Evolutionary conservation across 2,329 filamentous ascomycete species (phyloP), one percentile per base, ranked within the genome.

Genomic region (Neocucurbitaria cava): DNA sequence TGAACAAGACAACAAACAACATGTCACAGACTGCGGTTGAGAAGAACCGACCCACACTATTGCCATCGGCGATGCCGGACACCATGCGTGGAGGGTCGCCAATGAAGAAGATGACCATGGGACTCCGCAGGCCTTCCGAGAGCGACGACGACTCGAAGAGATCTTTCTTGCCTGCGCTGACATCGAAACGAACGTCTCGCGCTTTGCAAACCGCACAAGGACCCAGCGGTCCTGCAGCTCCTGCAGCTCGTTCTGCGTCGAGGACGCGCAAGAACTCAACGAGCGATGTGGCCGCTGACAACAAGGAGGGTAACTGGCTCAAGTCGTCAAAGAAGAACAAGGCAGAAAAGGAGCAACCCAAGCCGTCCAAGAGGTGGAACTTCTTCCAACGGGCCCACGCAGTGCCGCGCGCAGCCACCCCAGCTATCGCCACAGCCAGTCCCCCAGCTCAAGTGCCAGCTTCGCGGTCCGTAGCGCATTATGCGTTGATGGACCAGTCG

Each of bases 301-400:
- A 66, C 17, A 75, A 71, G 49, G 77, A 79, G 58, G 69, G 75
- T 15, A 68, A 68, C 24, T 76, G 76, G 75, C 56, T 78, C 36
- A 73, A 71, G 30, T 62, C 68, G 11, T 71, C 70, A 13, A 74
- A 73, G 56, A 68, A 72, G 51, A 58, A 43, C 35, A 66, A 63
- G 38, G 40, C 42, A 0, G 67, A 71, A 45, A 64, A 73, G 54
- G 62, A 69, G 40, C 68, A 59, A 42, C 52, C 61, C 17, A 81
- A 80, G 66, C 66, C 76, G 17, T 64, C 74, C 20, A 74, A 75
- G 56, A 80, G 79, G 70, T 87, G 83, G 84, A 87, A 85, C 61
- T 85, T 87, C 59, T 86, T 87, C 54, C 83, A 86, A 48, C 72
- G 79, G 11, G 76, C 77, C 7, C 78, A 80, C 13, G 73, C 76